Conservation (phyloP, 257 asterid species). For the Henckelia pumila region DNA sequence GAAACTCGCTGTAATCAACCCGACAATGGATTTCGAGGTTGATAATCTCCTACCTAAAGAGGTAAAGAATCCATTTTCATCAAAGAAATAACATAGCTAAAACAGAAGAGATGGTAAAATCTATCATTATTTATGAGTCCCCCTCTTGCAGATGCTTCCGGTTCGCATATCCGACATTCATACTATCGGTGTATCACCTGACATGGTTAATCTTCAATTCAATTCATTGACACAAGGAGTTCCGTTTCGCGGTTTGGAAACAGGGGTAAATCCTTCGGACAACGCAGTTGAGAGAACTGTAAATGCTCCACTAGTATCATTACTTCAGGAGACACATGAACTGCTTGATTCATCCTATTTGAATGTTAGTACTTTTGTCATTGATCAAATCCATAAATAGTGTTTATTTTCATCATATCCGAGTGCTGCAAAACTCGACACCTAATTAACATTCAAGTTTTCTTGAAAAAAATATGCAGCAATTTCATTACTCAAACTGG, state of each 20-base stretch:
- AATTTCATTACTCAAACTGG: conserved; percentile 58
- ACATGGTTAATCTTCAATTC: conserved; percentile 44
- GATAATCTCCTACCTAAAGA: conserved; percentile 51
- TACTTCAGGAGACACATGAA: conserved; percentile 38
- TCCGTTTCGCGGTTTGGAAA: conserved; percentile 40
- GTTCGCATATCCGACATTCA: conserved; percentile 36
- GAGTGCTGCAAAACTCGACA: not conserved
- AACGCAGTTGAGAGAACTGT: conserved; percentile 50
- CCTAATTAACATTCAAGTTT: not conserved
- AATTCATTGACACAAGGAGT: conserved; percentile 41
- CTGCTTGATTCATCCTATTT: conserved; percentile 46
- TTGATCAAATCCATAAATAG: not conserved
- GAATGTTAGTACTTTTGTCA: conserved; percentile 38
- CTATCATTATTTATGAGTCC: not conserved
- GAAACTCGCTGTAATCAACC: conserved; percentile 80
- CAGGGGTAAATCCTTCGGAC: conserved; percentile 39
- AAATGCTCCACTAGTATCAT: conserved; percentile 50
- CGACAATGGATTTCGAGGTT: conserved; percentile 54
- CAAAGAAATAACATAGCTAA: not conserved
- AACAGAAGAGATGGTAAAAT: no score
- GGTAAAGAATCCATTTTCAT: conserved; percentile 37
- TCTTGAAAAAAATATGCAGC: conserved; percentile 35
- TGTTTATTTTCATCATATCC: not conserved
- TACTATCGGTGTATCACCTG: conserved; percentile 38
- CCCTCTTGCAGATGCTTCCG: conserved; percentile 43